Conservation (phyloP, 2,329 filamentous ascomycete species). For the Phialophora verrucosa region DNA sequence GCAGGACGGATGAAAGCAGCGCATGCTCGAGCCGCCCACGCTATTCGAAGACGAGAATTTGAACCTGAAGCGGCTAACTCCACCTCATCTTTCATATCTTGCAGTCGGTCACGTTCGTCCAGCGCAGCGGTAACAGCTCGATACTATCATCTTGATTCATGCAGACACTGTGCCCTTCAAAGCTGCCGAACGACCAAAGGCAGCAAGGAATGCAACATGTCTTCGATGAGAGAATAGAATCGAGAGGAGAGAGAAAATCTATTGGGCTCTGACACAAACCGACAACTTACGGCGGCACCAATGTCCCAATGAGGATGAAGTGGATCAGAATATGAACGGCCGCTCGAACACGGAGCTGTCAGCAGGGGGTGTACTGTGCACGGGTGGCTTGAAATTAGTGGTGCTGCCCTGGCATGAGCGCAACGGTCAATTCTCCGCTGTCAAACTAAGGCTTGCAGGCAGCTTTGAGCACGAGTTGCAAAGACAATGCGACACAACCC, state of each 20-base stretch:
- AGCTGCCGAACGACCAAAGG: background rate
- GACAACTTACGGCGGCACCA: constrained; percentile 1
- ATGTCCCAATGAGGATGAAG: background rate
- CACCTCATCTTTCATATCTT: background rate
- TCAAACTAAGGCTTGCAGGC: constrained; percentile 8
- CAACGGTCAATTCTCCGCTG: constrained; percentile 22
- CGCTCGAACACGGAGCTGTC: constrained; percentile 1
- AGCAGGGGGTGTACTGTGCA: constrained; percentile 2
- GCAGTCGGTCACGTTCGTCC: background rate
- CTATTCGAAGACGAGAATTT: background rate
- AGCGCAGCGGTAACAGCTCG: background rate
- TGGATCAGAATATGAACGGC: background rate
- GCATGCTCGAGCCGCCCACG: background rate
- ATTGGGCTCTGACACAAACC: background rate
- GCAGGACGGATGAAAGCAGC: constrained; percentile 2
- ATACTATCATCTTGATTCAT: background rate
- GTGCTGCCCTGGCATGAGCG: constrained; percentile 24
- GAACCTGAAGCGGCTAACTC: background rate
- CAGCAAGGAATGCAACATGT: background rate
- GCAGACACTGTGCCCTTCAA: background rate
- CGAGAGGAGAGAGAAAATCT: background rate
- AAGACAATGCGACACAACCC: constrained; percentile 1
- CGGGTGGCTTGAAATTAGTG: background rate
- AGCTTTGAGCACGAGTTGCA: constrained; percentile 19
- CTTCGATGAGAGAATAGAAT: background rate